Evolutionary conservation across 2,329 filamentous ascomycete genomes (phyloP).

Genomic region (Geosmithia putterillii): DNA sequence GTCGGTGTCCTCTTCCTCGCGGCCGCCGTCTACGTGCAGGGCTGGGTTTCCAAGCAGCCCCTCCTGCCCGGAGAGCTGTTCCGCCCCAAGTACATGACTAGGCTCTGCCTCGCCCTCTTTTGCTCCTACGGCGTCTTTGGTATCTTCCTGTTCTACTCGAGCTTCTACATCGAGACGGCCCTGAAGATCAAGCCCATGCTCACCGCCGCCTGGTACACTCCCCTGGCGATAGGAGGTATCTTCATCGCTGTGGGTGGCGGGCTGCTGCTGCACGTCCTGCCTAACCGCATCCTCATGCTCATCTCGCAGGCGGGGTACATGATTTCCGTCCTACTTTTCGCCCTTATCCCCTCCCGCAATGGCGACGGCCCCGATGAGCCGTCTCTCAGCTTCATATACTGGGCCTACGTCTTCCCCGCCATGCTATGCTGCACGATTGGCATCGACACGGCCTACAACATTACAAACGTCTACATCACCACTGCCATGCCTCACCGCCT

Average conservation of each 20-base stretch:
- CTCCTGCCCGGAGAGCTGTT: constrained; percentile 62
- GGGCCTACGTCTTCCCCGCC: constrained; percentile 61
- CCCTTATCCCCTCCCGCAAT: constrained; percentile 43
- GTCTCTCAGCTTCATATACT: constrained; percentile 34
- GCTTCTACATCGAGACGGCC: constrained; percentile 42
- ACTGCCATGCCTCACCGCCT: constrained; percentile 53
- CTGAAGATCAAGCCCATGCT: constrained; percentile 47
- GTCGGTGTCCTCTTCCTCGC: constrained; percentile 48
- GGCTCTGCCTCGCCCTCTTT: constrained; percentile 47
- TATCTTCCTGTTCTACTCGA: constrained; percentile 57
- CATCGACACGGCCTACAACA: constrained; percentile 64
- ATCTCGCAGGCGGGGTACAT: constrained; percentile 50
- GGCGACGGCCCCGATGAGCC: constrained; percentile 15
- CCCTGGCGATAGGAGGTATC: constrained; percentile 56
- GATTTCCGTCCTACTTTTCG: constrained; percentile 47
- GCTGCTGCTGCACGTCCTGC: constrained; percentile 53
- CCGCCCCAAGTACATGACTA: constrained; percentile 53
- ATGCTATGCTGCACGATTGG: constrained; percentile 60
- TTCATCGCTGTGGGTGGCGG: constrained; percentile 49
- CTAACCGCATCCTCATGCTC: constrained; percentile 49
- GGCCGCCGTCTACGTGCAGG: constrained; percentile 57
- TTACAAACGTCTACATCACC: constrained; percentile 67
- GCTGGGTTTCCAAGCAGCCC: constrained; percentile 55
- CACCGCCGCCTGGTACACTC: constrained; percentile 56
- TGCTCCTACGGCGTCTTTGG: constrained; percentile 58